Percentiles rank a stretch among this genome's conserved stretches.
Conservation (phyloP, 306 rosid species). For the Casuarina cunninghamiana region DNA sequence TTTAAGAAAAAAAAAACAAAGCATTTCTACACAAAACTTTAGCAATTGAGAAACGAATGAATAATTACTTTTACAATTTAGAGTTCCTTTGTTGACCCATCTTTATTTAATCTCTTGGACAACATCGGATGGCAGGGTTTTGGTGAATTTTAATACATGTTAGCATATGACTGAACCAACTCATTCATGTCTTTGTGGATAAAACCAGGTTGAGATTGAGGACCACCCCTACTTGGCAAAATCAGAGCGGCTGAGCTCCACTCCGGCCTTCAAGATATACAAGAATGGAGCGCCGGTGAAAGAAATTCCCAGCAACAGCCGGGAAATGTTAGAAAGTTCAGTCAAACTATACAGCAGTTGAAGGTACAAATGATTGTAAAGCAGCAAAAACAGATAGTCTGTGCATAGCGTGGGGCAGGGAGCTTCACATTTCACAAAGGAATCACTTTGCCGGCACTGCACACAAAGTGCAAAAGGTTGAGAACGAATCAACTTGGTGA, state of each 20-base stretch:
- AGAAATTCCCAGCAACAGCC: conserved; percentile 68
- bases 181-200: neutral
- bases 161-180: neutral
- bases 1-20: no score
- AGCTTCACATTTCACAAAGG: neutral
- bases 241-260: conserved; percentile 65
- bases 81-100: no score
- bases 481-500: conserved; percentile 20
- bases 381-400: conserved; percentile 6
- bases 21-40: no score
- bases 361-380: conserved; percentile 21
- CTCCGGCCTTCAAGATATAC: conserved; percentile 89
- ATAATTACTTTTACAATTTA: no score
- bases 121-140: no score
- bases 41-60: no score
- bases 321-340: conserved; percentile 66
- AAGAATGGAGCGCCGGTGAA: conserved; percentile 84
- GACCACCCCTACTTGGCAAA: conserved; percentile 83
- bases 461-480: conserved; percentile 20
- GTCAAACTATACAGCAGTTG: conserved; percentile 75
- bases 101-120: no score
- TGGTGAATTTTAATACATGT: no score
- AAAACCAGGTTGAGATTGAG: conserved; percentile 80
- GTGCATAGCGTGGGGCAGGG: conserved; percentile 22
- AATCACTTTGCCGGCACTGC: conserved; percentile 19